Evolutionary conservation across 345 rosid species (phyloP).

Genomic region (Xanthoceras sorbifolium): DNA sequence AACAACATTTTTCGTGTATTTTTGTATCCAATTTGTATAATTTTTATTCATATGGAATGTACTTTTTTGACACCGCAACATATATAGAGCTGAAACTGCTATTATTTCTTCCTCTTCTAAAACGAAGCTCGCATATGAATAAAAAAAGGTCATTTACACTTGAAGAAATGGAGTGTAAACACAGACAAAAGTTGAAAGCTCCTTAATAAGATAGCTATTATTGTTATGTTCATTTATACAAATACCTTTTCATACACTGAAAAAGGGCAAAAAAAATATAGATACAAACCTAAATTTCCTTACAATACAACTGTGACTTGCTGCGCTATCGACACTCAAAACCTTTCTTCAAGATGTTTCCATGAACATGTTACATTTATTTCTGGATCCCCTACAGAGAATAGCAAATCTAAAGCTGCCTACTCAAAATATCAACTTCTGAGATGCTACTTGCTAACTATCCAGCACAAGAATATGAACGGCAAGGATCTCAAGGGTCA

Average conservation of each 20-base stretch:
- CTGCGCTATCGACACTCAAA: background rate
- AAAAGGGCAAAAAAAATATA: background rate
- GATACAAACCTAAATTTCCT: background rate
- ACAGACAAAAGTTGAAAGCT: background rate
- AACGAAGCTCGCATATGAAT: background rate
- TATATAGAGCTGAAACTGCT: background rate
- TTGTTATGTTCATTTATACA: background rate
- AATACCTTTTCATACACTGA: background rate
- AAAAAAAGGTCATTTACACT: background rate
- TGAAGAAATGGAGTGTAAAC: background rate
- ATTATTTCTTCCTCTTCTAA: background rate
- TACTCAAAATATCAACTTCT: background rate
- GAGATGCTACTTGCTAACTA: background rate
- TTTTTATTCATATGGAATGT: slow-evolving; percentile 15
- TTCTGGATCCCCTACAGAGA: background rate
- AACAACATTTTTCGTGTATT: slow-evolving; percentile 15
- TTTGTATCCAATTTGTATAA: slow-evolving; percentile 13
- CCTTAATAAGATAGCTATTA: background rate
- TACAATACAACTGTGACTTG: background rate
- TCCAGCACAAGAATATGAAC: background rate
- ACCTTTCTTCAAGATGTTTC: background rate
- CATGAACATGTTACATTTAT: background rate
- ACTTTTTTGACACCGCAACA: background rate
- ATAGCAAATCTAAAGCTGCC: background rate
- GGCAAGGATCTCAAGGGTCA: background rate